A percentile compares a stretch with the other conserved stretches of the same genome.
These are phyloP conservation scores for Phenoliferia sp. DNA, from an alignment of 1,284 basidiomycete genomes.

Conservation along the genomic window DNA sequence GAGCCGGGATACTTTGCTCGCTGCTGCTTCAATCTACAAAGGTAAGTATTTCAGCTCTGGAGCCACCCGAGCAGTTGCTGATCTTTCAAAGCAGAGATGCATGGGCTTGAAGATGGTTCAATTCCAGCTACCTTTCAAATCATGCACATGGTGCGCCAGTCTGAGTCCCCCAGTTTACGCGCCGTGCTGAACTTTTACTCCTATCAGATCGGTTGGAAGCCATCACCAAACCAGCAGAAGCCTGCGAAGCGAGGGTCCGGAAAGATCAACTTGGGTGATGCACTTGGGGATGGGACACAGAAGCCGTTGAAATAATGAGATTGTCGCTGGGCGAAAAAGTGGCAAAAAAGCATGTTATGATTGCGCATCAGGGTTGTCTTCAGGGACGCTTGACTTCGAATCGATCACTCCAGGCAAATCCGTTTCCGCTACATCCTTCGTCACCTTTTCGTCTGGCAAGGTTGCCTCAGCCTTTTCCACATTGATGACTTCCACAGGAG, in stretches of 20 bases:
- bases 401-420: too few species aligned
- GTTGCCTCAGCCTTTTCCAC: constrained; percentile 6
- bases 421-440: too few species aligned
- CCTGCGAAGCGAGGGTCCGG: constrained; percentile 80
- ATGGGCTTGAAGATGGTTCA: constrained; percentile 73
- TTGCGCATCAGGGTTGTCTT: neutral
- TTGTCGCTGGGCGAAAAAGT: too few species aligned
- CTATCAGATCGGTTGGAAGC: constrained; percentile 94
- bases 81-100: constrained; percentile 56
- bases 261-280: constrained; percentile 72
- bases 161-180: neutral
- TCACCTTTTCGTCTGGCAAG: neutral
- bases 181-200: too few species aligned
- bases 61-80: neutral
- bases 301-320: constrained; percentile 4
- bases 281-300: constrained; percentile 18
- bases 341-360: neutral
- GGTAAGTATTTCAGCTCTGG: constrained; percentile 48
- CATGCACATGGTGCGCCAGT: constrained; percentile 73
- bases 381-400: too few species aligned
- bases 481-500: neutral
- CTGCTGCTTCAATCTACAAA: constrained; percentile 89
- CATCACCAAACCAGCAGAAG: constrained; percentile 74
- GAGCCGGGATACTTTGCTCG: constrained; percentile 79
- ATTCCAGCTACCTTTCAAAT: constrained; percentile 94